A percentile compares a stretch with the other conserved stretches of the same genome.
Evolutionary conservation across 352 stramenopile species (phyloP).

Genomic region (Aphanomyces stellatus): DNA sequence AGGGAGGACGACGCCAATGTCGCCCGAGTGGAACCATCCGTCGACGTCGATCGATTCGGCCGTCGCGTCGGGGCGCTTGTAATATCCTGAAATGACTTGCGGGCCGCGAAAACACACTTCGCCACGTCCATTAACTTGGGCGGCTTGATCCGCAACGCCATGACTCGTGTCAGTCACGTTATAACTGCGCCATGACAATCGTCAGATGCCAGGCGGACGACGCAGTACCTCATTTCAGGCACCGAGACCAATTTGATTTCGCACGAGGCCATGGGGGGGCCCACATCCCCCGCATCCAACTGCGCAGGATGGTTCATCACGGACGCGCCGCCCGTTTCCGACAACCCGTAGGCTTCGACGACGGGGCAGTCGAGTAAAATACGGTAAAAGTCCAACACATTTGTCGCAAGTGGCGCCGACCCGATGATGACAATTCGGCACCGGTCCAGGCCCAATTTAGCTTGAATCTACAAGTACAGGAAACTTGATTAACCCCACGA

Average conservation of each 20-base stretch:
- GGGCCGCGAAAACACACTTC: too few relatives aligned
- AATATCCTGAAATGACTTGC: too few relatives aligned
- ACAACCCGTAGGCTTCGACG: neutral
- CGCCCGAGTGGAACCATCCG: too few relatives aligned
- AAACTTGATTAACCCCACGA: too few relatives aligned
- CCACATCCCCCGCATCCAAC: neutral
- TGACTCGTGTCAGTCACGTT: too few relatives aligned
- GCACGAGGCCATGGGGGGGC: neutral
- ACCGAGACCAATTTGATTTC: neutral
- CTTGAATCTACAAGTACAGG: neutral
- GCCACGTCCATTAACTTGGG: too few relatives aligned
- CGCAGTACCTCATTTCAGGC: neutral
- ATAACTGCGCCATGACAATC: too few relatives aligned
- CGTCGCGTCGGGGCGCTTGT: too few relatives aligned
- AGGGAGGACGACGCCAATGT: too few relatives aligned
- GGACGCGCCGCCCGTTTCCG: neutral
- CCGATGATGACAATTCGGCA: neutral
- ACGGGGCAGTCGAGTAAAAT: neutral
- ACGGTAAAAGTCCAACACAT: neutral
- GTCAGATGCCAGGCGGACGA: too few relatives aligned
- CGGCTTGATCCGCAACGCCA: too few relatives aligned
- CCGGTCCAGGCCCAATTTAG: neutral
- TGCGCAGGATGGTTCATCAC: neutral
- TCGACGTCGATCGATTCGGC: neutral
- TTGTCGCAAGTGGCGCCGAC: neutral